Evolutionary conservation across 345 rosid genomes (phyloP).

Genomic region (Nephelium lappaceum): DNA sequence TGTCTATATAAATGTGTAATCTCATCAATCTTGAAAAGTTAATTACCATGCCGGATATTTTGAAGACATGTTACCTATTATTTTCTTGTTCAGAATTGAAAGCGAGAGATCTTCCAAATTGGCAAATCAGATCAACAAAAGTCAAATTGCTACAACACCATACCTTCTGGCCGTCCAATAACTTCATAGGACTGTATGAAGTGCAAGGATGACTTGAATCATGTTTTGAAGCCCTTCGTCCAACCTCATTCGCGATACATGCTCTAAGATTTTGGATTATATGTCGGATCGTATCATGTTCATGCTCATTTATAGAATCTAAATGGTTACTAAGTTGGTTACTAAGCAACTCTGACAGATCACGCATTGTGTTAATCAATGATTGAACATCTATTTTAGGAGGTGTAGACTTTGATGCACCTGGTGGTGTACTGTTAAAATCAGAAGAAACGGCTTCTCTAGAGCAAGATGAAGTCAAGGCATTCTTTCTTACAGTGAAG

Average conservation of each 20-base stretch:
- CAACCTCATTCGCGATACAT: constrained; percentile 34
- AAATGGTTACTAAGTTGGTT: constrained; percentile 40
- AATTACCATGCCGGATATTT: background rate
- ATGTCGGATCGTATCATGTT: constrained; percentile 43
- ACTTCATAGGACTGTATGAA: constrained; percentile 32
- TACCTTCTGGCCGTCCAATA: constrained; percentile 46
- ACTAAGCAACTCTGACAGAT: constrained; percentile 55
- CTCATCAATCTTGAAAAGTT: background rate
- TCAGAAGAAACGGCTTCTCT: constrained; percentile 26
- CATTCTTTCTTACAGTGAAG: constrained; percentile 16
- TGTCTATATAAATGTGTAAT: background rate
- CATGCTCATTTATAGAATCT: constrained; percentile 41
- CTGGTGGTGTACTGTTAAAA: constrained; percentile 17
- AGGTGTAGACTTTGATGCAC: constrained; percentile 31
- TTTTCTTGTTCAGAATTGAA: background rate
- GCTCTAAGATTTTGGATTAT: constrained; percentile 49
- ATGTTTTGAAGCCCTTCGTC: constrained; percentile 30
- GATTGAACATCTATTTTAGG: constrained; percentile 38
- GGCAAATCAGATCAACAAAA: constrained; percentile 11
- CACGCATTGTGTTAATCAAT: constrained; percentile 44
- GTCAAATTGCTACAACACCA: constrained; percentile 10
- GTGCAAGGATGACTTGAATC: constrained; percentile 19
- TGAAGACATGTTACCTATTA: background rate
- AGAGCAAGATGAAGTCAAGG: constrained; percentile 25
- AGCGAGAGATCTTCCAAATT: background rate